Evolutionary conservation across 1,284 basidiomycete genomes (phyloP).

Genomic region (Cutaneotrichosporon sp.): DNA sequence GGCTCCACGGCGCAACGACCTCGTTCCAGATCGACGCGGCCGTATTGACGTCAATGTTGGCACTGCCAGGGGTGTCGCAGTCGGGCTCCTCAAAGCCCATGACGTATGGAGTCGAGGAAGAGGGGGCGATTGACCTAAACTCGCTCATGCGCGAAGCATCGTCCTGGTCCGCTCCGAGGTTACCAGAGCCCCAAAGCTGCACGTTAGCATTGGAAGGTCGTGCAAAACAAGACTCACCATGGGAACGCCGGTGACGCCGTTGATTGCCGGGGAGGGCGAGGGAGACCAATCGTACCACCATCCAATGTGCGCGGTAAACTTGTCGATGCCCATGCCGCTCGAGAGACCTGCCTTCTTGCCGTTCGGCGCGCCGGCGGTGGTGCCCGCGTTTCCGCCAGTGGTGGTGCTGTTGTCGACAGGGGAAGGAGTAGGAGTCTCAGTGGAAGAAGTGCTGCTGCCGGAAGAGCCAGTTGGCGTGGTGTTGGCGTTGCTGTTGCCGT

Average conservation of each 20-base stretch:
- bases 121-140: constrained; percentile 32
- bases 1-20: constrained; percentile 34
- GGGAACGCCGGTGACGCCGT: not conserved
- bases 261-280: not conserved
- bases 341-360: constrained; percentile 46
- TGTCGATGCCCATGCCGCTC: constrained; percentile 28
- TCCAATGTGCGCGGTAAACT: constrained; percentile 31
- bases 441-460: too few relatives aligned
- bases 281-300: constrained; percentile 42
- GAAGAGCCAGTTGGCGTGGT: too few relatives aligned
- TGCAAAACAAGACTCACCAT: too few relatives aligned
- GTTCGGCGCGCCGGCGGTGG: constrained; percentile 20
- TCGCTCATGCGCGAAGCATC: constrained; percentile 35
- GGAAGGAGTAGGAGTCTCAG: not conserved
- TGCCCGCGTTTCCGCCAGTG: not conserved
- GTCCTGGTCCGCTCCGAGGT: constrained; percentile 19
- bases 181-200: constrained; percentile 47
- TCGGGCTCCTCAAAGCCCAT: constrained; percentile 49
- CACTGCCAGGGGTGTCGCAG: constrained; percentile 25
- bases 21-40: constrained; percentile 40
- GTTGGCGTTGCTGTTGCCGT: too few relatives aligned
- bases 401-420: not conserved
- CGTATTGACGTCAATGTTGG: constrained; percentile 9
- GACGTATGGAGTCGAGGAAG: constrained; percentile 24
- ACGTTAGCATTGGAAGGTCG: too few relatives aligned